phyloP scores from a whole-genome alignment of 2,329 filamentous ascomycete species.

The Xylariales sp. region DNA sequence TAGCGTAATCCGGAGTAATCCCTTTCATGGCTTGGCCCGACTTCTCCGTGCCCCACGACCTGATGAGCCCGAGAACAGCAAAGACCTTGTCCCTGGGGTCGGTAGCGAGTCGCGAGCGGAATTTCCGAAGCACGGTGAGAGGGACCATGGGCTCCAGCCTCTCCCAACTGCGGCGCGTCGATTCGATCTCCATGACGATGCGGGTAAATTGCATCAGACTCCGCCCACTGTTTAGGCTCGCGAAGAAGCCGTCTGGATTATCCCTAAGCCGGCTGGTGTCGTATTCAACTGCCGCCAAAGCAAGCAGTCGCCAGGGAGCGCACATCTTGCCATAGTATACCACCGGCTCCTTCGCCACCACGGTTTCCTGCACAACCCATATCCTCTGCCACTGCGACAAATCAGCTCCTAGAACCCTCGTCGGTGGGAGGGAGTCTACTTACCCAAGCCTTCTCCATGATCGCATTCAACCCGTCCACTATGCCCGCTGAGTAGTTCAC shows the following conservation, averaged over 20 bases:
- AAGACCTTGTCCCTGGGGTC: slow-evolving; percentile 42
- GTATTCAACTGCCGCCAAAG: slow-evolving; percentile 37
- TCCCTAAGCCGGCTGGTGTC: slow-evolving; percentile 29
- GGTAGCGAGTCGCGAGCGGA: slow-evolving; percentile 37
- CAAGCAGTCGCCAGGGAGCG: slow-evolving; percentile 37
- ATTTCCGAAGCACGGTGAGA: slow-evolving; percentile 38
- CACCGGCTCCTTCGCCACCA: slow-evolving; percentile 32
- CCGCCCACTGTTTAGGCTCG: slow-evolving; percentile 34
- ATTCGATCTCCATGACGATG: slow-evolving; percentile 37
- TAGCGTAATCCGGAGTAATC: slow-evolving; percentile 34
- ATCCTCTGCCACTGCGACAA: slow-evolving; percentile 36
- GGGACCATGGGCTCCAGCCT: slow-evolving; percentile 29
- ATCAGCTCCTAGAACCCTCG: slow-evolving; percentile 13
- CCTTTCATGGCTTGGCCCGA: slow-evolving; percentile 27
- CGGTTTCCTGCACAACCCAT: slow-evolving; percentile 42
- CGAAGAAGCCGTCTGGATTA: slow-evolving; percentile 28
- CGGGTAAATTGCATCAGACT: slow-evolving; percentile 33
- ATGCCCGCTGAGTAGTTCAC: slow-evolving; percentile 30
- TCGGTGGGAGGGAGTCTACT: slow-evolving; percentile 1
- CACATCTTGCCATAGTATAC: slow-evolving; percentile 37
- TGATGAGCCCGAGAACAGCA: slow-evolving; percentile 39
- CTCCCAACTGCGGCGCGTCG: slow-evolving; percentile 33
- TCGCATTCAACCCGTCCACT: slow-evolving; percentile 33
- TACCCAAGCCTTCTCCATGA: slow-evolving; percentile 39
- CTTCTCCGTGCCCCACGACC: slow-evolving; percentile 35